phyloP scores from a whole-genome alignment of 495 filamentous ascomycete genomes.

The Aspergillus diversus region DNA sequence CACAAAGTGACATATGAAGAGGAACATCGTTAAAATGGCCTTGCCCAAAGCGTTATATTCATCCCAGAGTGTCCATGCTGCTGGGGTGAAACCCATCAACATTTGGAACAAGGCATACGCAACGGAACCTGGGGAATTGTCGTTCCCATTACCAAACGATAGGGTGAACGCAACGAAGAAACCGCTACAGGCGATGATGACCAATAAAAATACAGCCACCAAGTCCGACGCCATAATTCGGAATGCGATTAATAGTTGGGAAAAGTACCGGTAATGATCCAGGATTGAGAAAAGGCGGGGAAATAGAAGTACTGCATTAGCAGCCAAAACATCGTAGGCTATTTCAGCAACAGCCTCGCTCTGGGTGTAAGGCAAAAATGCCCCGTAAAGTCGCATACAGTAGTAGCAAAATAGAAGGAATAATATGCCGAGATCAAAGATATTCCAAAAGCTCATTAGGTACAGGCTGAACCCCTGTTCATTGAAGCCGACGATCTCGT shows the following conservation, averaged over 20 bases:
- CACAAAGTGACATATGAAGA: slow-evolving; percentile 93
- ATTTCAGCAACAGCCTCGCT: slow-evolving; percentile 68
- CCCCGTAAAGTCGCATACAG: slow-evolving; percentile 81
- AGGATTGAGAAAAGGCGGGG: slow-evolving; percentile 88
- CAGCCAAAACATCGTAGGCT: slow-evolving; percentile 88
- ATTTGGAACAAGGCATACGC: slow-evolving; percentile 91
- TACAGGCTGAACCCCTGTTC: slow-evolving; percentile 94
- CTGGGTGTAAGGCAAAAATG: slow-evolving; percentile 70
- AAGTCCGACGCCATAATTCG: slow-evolving; percentile 90
- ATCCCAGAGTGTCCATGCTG: slow-evolving; percentile 74
- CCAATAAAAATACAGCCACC: slow-evolving; percentile 77
- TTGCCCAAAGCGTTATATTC: slow-evolving; percentile 79
- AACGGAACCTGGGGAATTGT: slow-evolving; percentile 64
- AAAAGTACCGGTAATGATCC: slow-evolving; percentile 94
- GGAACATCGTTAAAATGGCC: slow-evolving; percentile 72
- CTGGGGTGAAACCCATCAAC: slow-evolving; percentile 83
- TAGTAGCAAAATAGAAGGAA: slow-evolving; percentile 88
- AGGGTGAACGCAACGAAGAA: slow-evolving; percentile 94
- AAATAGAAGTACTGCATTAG: slow-evolving; percentile 85
- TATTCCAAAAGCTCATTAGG: slow-evolving; percentile 96
- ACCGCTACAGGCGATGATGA: slow-evolving; percentile 84
- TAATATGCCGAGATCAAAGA: slow-evolving; percentile 87
- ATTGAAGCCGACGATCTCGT: slow-evolving; percentile 89
- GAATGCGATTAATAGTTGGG: slow-evolving; percentile 89
- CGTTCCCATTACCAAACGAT: slow-evolving; percentile 64